A percentile compares a stretch with the other conserved stretches of the same genome.
Evolutionary conservation across 306 rosid species (phyloP).

Genomic region (Cucurbita ficifolia): DNA sequence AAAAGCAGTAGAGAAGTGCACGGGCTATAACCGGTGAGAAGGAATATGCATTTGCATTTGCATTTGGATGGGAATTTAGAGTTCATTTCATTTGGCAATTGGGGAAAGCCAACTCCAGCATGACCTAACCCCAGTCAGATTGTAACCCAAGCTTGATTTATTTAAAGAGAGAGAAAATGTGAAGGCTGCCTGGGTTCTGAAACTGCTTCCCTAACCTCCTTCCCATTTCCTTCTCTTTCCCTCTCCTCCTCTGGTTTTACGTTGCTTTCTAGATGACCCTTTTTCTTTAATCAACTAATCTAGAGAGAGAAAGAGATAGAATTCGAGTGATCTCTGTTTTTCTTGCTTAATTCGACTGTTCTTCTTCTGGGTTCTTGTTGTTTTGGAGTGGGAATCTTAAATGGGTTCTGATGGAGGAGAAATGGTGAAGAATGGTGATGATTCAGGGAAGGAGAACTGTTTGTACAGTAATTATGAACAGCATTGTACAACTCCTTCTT

Average conservation of each 20-base stretch:
- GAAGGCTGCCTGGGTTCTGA: not conserved
- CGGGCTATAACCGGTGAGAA: not conserved
- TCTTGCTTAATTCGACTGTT: not conserved
- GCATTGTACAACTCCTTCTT: not conserved
- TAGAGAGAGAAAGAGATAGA: not conserved
- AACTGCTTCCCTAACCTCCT: not conserved
- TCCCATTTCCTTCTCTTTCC: not conserved
- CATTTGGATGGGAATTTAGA: slow-evolving; percentile 3
- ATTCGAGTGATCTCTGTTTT: not conserved
- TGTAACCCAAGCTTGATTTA: slow-evolving; percentile 10
- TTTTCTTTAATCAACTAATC: not conserved
- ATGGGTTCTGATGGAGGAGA: slow-evolving; percentile 3
- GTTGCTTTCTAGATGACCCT: not conserved
- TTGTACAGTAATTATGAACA: not conserved
- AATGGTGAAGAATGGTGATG: not conserved
- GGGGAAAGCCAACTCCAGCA: not conserved
- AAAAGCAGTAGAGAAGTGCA: not conserved
- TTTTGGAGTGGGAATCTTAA: not conserved
- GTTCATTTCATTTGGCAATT: slow-evolving; percentile 7
- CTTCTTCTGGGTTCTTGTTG: not conserved
- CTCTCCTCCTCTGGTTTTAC: not conserved
- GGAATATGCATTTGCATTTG: slow-evolving; percentile 5
- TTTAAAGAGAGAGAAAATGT: slow-evolving; percentile 6
- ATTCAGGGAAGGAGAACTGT: not conserved
- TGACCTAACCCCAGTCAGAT: slow-evolving; percentile 12